Evolutionary conservation across 495 filamentous ascomycete genomes (phyloP).

Genomic region (Hyaloscypha finlandica): DNA sequence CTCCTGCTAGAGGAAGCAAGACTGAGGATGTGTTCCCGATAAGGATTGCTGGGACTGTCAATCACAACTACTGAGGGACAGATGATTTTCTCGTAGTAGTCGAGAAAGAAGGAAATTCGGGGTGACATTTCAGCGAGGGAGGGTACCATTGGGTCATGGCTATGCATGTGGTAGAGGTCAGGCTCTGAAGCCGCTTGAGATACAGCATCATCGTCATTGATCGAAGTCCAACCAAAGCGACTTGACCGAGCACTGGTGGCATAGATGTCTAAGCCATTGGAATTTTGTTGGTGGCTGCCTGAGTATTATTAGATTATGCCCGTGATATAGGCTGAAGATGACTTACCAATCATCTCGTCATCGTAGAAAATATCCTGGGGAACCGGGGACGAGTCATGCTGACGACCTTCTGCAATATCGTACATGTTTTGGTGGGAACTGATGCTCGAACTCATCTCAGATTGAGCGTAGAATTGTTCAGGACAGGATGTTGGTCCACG

Average conservation of each 20-base stretch:
- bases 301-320: conserved; percentile 4
- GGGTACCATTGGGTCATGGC: conserved; percentile 23
- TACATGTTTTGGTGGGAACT: conserved; percentile 37
- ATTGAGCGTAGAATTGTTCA: conserved; percentile 33
- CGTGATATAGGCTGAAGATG: conserved; percentile 3
- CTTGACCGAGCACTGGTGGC: conserved; percentile 32
- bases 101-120: conserved; percentile 64
- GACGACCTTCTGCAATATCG: conserved; percentile 33
- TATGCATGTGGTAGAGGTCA: conserved; percentile 34
- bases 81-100: conserved; percentile 85
- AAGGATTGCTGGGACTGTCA: conserved; percentile 82
- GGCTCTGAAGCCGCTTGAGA: conserved; percentile 29
- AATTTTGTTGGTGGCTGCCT: conserved; percentile 14
- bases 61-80: conserved; percentile 90
- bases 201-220: conserved; percentile 32
- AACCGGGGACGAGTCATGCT: conserved; percentile 36
- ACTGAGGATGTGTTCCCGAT: conserved; percentile 78
- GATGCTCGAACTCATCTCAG: conserved; percentile 37
- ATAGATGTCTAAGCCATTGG: conserved; percentile 29
- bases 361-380: conserved; percentile 43
- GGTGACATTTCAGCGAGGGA: conserved; percentile 49
- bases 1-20: conserved; percentile 78
- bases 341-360: conserved; percentile 47
- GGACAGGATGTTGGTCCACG: conserved; percentile 53
- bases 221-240: conserved; percentile 32